These are phyloP conservation scores for Diplodia corticola DNA, from an alignment of 2,329 filamentous ascomycete genomes.

Conservation along the genomic window DNA sequence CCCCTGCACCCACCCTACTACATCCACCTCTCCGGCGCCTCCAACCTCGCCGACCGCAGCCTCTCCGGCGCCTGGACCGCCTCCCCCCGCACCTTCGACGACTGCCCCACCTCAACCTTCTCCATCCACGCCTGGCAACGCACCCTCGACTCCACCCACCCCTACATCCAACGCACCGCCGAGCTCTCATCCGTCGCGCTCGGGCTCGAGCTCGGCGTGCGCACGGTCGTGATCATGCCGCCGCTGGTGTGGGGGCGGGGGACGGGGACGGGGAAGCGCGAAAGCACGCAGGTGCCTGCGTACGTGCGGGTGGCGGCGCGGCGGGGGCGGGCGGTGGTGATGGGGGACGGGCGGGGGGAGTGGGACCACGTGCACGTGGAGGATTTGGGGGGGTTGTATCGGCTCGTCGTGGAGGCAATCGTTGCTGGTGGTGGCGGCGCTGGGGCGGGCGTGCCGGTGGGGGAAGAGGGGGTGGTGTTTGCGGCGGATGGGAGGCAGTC, in stretches of 20 bases:
- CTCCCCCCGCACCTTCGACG: constrained; percentile 26
- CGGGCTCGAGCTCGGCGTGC: neutral
- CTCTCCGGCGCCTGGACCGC: constrained; percentile 17
- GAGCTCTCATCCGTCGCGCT: constrained; percentile 23
- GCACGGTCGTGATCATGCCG: neutral
- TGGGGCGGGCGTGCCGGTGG: constrained; percentile 11
- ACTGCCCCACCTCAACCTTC: too few species aligned
- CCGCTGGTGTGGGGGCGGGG: constrained; percentile 28
- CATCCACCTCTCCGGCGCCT: constrained; percentile 27
- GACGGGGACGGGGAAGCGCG: constrained; percentile 26
- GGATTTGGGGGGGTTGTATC: constrained; percentile 22
- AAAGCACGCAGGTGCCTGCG: constrained; percentile 26
- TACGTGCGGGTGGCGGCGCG: neutral
- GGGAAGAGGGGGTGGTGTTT: constrained; percentile 20
- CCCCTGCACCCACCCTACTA: too few species aligned
- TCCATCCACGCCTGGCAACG: constrained; percentile 26
- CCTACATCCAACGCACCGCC: constrained; percentile 26
- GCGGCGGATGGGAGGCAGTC: constrained; percentile 14
- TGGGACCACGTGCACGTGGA: constrained; percentile 23
- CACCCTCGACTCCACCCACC: constrained; percentile 19
- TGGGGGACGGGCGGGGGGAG: constrained; percentile 9
- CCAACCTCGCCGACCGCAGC: constrained; percentile 25
- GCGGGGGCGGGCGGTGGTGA: neutral
- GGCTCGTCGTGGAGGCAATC: neutral
- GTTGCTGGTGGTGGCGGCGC: neutral